Base-by-base conservation (phyloP, 768 basidiomycete species). In the Lactarius pseudohatsudake region DNA sequence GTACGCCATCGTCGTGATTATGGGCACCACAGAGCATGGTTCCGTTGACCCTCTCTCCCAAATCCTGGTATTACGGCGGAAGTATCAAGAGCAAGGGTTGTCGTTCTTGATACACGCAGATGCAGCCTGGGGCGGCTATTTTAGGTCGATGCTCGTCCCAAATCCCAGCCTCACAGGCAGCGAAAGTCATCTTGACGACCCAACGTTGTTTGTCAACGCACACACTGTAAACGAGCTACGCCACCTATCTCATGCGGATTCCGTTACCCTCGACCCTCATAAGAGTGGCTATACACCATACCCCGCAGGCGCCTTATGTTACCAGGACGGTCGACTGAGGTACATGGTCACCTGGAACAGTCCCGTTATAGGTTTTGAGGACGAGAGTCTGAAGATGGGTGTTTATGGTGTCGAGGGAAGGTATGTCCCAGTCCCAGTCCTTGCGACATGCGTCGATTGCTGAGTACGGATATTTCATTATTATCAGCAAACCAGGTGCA, bases 61-160 rank as follows among this genome's bases (percentile, higher is more conserved):
- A 55, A 75, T 83, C 22, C 43, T 81, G 34, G 62, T 70, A 0
- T 62, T 81, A 3, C 77, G 80, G 3, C 62, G 75, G 5, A 72
- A 78, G 68, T 76, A 73, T 28, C 71, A 72, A 59, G 62, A 55
- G 32, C 69, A 71, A 43, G 81, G 80, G 0, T 70, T 82, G 16
- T 74, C 71, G 0, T 82, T 82, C 68, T 38, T 81, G 22, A 65
- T 82, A 5, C 81, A 82, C 60, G 79, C 76, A 20, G 81, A 83
- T 64, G 81, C 77, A 6, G 81, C 81, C 1, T 82, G 81, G 82
- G 81, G 82, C 5, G 79, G 78, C 5, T 83, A 82, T 70, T 83
- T 82, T 64, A 71, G 75, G 4, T 74, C 75, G 3, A 76, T 76
- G 70, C 66, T 77, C 38, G 72, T 66, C 1, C 68, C 70, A 13